Percentiles rank a stretch among this genome's conserved stretches.
These are phyloP conservation scores for Saturnispora besseyi DNA, from an alignment of 805 yeast genomes.

Conservation along the genomic window DNA sequence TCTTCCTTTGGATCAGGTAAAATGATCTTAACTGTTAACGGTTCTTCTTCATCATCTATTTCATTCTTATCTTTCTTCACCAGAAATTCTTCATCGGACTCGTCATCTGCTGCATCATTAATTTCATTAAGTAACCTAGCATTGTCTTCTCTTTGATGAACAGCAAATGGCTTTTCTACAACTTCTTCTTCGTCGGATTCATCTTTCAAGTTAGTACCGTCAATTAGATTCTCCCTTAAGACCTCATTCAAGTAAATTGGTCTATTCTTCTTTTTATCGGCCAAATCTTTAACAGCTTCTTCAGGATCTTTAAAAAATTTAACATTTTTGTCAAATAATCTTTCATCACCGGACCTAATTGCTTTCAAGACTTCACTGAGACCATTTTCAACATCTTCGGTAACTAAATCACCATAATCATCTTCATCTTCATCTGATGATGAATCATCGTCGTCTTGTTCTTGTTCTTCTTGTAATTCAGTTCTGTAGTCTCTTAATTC, in stretches of 20 bases:
- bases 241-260: conserved; percentile 89
- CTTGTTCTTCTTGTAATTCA: conserved; percentile 14
- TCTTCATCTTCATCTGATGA: conserved; percentile 54
- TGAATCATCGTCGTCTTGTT: conserved; percentile 18
- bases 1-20: conserved; percentile 63
- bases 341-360: conserved; percentile 56
- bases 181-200: conserved; percentile 44
- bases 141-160: conserved; percentile 70
- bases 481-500: conserved; percentile 10
- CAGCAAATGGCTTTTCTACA: conserved; percentile 59
- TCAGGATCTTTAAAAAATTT: conserved; percentile 64
- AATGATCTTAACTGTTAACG: conserved; percentile 22
- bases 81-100: conserved; percentile 37
- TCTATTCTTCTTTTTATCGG: conserved; percentile 31
- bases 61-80: conserved; percentile 45
- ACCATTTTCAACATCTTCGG: conserved; percentile 78
- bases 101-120: conserved; percentile 47
- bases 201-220: conserved; percentile 51
- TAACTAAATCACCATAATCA: conserved; percentile 79
- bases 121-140: conserved; percentile 68
- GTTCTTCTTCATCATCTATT: conserved; percentile 15
- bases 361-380: conserved; percentile 64
- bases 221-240: conserved; percentile 74
- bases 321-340: conserved; percentile 56
- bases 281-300: conserved; percentile 45